Base-by-base conservation (phyloP, 2,329 filamentous ascomycete species). In the Neofusicoccum umdonicola region DNA sequence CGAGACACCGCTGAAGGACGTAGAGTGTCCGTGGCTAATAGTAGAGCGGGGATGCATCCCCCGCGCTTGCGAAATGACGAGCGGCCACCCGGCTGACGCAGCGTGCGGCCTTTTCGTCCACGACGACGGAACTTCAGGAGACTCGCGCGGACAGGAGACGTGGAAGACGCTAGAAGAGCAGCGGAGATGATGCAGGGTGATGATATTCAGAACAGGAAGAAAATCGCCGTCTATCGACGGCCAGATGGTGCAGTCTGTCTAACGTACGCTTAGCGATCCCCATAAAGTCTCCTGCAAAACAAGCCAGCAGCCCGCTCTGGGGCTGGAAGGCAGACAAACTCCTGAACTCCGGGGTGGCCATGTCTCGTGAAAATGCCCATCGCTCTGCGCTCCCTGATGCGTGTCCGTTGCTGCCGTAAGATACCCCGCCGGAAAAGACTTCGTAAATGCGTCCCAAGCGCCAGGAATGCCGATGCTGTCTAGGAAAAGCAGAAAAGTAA, bases 391-490 rank as follows among this genome's bases (percentile, higher is more conserved):
- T 60, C 11, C 27, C 56, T 15, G 12, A 37, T 47, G 42, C 56
- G n/a, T 42, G 27, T 27, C 41, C 15, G n/a, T 58, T 17, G n/a
- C 12, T 7, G 2, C 22, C 22, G 22, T 22, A 22, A 22, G 22
- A 22, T 1, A 35, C 13, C 31, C 27, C 15, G 17, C 7, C 15
- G 27, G n/a, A 47, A 4, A 45, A 15, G 12, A 19, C 15, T n/a
- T 13, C 42, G 27, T 39, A 27, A 6, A 60, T 35, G 31, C 41
- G 15, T 35, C 41, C 56, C 42, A 37, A 60, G 47, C 56, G 56
- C 56, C 56, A 37, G 31, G 9, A 47, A 60, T 60, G 56, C 56
- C 56, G n/a, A 37, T 60, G 56, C 27, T 44, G 15, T 60, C 56
- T 47, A 37, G 15, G 35, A 35, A 34, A 11, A 15, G 5, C 17